Base-by-base conservation (phyloP, 352 stramenopile genomes). In the Globisporangium emineosum region DNA sequence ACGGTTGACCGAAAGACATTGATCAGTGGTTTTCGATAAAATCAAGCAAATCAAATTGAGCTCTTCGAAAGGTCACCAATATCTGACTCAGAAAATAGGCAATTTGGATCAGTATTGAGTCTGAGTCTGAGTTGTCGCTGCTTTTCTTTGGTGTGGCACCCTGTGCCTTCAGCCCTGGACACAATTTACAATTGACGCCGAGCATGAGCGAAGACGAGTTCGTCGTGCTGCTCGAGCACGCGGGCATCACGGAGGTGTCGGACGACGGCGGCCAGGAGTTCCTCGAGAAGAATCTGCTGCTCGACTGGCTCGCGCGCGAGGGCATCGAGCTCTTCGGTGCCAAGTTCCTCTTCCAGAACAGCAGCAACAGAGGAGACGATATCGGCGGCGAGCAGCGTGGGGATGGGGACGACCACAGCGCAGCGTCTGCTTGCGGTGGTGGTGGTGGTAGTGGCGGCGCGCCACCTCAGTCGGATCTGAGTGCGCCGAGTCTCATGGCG, bases 151-250 rank as follows among this genome's bases (percentile, higher is more conserved):
- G 12, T 37, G 32, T 43, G 35, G 35, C 35, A 43, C 2, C 19
- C 35, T 43, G 3, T 43, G 15, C 35, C 5, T 42, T 42, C 12
- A 10, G 35, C 35, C 19, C 19, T 2, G 35, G 8, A 43, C 5
- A 42, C 35, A 42, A 42, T 4, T 19, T 6, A 43, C 35, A 43
- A 43, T 43, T 19, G 13, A 43, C 5, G 35, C 15, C 19, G 35
- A 43, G 19, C 19, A 91, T 90, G 80, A 92, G 80, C 68, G 85
- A 94, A 65, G 85, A 94, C 72, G 85, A 92, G 71, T 94, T 94
- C 64, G 83, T 94, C 33, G 83, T 94, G 77, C 72, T 91, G 58
- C 71, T 89, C 37, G 85, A 91, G 70, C 83, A 94, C 67, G 83
- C 85, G 17, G 85, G 85, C 21, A 78, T 94, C 57, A 75, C 91